Evolutionary conservation across 2,329 filamentous ascomycete genomes (phyloP).

Genomic region (Hypoxylon sp.): DNA sequence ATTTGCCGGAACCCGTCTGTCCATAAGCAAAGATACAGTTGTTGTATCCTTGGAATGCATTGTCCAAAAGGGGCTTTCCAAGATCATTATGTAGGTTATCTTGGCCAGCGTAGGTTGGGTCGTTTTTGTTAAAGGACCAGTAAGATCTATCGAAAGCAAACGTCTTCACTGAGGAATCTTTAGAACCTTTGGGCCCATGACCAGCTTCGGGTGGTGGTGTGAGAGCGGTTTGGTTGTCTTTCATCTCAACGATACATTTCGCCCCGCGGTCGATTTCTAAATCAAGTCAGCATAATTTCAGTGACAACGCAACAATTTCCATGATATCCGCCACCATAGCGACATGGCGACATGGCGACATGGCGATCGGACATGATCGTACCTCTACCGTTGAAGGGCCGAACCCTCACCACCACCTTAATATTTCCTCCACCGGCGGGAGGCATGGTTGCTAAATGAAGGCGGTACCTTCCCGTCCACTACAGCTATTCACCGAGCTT

Average conservation of each 20-base stretch:
- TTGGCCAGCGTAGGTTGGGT: slow-evolving; percentile 86
- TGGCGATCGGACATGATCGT: slow-evolving; percentile 42
- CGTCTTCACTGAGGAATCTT: slow-evolving; percentile 77
- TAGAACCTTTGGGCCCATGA: slow-evolving; percentile 69
- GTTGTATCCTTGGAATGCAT: slow-evolving; percentile 98
- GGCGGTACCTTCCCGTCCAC: slow-evolving; percentile 36
- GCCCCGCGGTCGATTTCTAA: slow-evolving; percentile 87
- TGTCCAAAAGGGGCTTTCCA: slow-evolving; percentile 90
- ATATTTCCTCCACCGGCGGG: slow-evolving; percentile 88
- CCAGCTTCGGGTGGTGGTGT: slow-evolving; percentile 71
- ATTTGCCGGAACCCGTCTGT: slow-evolving; percentile 98
- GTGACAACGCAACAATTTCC: neutral
- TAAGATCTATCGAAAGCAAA: slow-evolving; percentile 98
- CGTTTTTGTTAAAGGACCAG: slow-evolving; percentile 92
- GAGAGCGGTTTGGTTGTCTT: slow-evolving; percentile 88
- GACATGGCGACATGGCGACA: neutral
- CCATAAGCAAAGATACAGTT: slow-evolving; percentile 99
- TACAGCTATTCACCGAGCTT: slow-evolving; percentile 33
- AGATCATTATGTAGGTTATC: slow-evolving; percentile 88
- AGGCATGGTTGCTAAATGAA: slow-evolving; percentile 61
- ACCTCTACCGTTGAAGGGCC: slow-evolving; percentile 97
- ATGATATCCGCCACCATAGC: neutral
- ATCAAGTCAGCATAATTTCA: slow-evolving; percentile 32
- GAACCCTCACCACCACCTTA: slow-evolving; percentile 97
- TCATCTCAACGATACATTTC: slow-evolving; percentile 98